phyloP scores from a whole-genome alignment of 345 rosid species.

The Eucalyptus urophylla region DNA sequence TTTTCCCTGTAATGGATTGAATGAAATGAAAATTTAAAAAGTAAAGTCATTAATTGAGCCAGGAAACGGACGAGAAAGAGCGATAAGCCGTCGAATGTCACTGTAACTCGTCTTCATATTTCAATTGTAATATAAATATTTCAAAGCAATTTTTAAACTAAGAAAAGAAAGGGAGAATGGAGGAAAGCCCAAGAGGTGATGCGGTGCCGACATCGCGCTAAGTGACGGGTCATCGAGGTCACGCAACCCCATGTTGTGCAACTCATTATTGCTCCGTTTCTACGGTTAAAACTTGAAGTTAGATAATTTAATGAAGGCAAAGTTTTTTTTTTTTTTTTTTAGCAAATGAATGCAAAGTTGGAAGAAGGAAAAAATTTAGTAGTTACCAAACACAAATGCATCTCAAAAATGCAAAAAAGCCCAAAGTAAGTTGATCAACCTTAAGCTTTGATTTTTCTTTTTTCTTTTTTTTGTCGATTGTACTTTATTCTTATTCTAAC shows the following conservation, averaged over 20 bases:
- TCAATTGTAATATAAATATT: background rate
- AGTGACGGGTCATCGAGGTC: background rate
- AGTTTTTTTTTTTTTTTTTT: too few relatives aligned
- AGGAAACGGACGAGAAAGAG: too few relatives aligned
- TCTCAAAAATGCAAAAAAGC: background rate
- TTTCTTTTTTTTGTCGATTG: rapidly evolving
- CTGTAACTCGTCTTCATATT: background rate
- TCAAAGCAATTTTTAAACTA: background rate
- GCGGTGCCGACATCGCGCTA: background rate
- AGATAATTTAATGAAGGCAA: background rate
- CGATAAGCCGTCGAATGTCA: background rate
- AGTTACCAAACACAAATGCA: background rate
- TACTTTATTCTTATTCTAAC: rapidly evolving
- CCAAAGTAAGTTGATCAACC: background rate
- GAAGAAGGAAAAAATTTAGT: background rate
- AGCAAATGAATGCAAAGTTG: too few relatives aligned
- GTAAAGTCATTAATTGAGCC: too few relatives aligned
- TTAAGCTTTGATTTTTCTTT: rapidly evolving
- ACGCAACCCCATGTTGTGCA: background rate
- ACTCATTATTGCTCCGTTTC: background rate
- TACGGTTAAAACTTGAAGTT: background rate
- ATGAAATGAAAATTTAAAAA: too few relatives aligned
- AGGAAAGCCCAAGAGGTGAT: background rate
- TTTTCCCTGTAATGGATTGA: too few relatives aligned
- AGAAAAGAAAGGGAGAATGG: background rate